Base-by-base conservation (phyloP, 2,329 filamentous ascomycete species). In the Orbilia oligospora region DNA sequence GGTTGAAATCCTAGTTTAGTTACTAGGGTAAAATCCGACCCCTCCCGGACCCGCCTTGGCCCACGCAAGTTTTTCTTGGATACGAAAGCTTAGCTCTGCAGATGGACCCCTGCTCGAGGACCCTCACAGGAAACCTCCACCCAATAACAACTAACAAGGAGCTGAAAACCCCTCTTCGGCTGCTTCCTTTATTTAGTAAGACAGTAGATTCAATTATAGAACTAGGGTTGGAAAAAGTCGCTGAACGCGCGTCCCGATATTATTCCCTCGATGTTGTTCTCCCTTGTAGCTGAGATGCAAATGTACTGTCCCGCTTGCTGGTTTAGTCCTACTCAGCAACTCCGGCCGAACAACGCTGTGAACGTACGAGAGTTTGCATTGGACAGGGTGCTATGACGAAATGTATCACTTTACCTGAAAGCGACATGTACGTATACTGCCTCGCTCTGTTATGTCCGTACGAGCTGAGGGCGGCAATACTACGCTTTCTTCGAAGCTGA, bases 1-100 rank as follows among this genome's bases (percentile, higher is more conserved):
- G 41, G 41, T 16, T 16, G 30, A 30, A 48, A 44, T 58, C 41
- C 33, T 58, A 20, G 5, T 14, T 6, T 22, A 24, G 48, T 8
- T 27, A 4, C 22, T 46, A 46, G 44, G 48, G 63, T 61, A 18
- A 53, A 55, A 53, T 70, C 66, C 73, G 67, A 67, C 66, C 58
- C 66, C 61, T 68, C 65, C 65, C 48, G 67, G 46, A 68, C 65
- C 67, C 75, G 68, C 58, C 72, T 77, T 77, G 72, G 72, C 72
- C 61, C 36, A 27, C 16, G 51, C 71, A 49, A 56, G 30, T 64
- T 56, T n/a, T 56, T 69, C 67, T 78, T 72, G 68, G 68, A 63
- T 56, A 63, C n/a, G 56, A 77, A 78, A 78, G 75, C 75, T 78
- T 78, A 78, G 66, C 68, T 38, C 30, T 61, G 10, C 20, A 38